Evolutionary conservation across 1,139 yeast species (phyloP), one percentile per base, ranked within the genome.

Genomic region (Diutina neorugosa): DNA sequence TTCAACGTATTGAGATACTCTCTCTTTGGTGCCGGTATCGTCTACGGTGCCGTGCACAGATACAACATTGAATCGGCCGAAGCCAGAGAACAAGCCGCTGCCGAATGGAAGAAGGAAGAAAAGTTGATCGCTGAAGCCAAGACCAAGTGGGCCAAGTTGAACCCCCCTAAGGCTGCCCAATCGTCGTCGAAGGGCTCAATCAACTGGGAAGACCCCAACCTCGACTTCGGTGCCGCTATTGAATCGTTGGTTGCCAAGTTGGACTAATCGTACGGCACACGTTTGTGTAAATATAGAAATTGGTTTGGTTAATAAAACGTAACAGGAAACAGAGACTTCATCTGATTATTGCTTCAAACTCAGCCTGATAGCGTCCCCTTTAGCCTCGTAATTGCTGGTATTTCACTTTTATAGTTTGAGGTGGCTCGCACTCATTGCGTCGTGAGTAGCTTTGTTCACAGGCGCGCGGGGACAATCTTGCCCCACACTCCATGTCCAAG

Each of bases 21-120:
- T 62, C 86, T 94, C 56, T 80, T 93, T 61, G 95, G 90, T 57
- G 81, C 90, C 62, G 98, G 98, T 71, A 75, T 91, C 58, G 78
- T 81, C 57, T 89, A 88, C 73, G 98, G 98, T 62, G 88, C 91
- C 62, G 78, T 80, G 70, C 96, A 89, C 77, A 86, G 94, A 73
- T 74, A 79, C 65, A 71, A 78, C 55, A 78, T 90, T 63, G 82
- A 84, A 63, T 66, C 79, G 42, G 75, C 76, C 54, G 90, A 85
- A 57, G 73, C 70, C 53, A 76, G 78, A 65, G 74, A 79, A 65
- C 78, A 76, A 56, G 86, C 81, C 62, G 76, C 77, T 55, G 73
- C 71, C 52, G 82, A 80, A 58, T 87, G 76, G 70, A 77, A 80
- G 60, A 75, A 79, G 61, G 82, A 88, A 71, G 82, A 82, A 70